phyloP scores from a whole-genome alignment of 352 stramenopile species.

The Hyphochytrium catenoides region DNA sequence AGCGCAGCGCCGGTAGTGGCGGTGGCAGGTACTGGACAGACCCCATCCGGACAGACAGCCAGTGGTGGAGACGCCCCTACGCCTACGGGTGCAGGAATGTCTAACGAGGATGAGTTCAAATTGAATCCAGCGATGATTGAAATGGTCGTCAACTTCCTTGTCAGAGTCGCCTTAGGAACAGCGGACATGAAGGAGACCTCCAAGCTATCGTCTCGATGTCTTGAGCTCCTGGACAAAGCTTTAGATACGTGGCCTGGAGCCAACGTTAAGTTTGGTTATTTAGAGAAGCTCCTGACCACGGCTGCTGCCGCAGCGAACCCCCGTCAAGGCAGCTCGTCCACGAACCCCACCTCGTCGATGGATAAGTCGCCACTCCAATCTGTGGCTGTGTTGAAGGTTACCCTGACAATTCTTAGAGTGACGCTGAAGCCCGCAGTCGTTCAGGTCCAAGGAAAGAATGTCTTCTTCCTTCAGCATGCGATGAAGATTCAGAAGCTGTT shows the following conservation, averaged over 20 bases:
- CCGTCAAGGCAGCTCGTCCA: slow-evolving; percentile 11
- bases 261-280: slow-evolving; percentile 63
- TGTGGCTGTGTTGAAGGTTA: slow-evolving; percentile 51
- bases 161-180: slow-evolving; percentile 57
- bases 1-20: too few species aligned
- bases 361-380: slow-evolving; percentile 54
- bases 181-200: slow-evolving; percentile 65
- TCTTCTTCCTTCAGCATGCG: slow-evolving; percentile 58
- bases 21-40: too few species aligned
- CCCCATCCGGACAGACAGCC: too few species aligned
- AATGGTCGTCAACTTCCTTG: slow-evolving; percentile 73
- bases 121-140: slow-evolving; percentile 61
- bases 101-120: slow-evolving; percentile 60
- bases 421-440: slow-evolving; percentile 46
- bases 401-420: slow-evolving; percentile 61
- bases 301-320: slow-evolving; percentile 6
- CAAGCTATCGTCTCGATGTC: slow-evolving; percentile 56
- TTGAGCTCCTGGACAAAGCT: slow-evolving; percentile 59
- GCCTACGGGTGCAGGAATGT: slow-evolving; percentile 1
- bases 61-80: too few species aligned
- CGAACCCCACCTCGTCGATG: slow-evolving; percentile 12
- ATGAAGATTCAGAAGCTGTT: slow-evolving; percentile 64
- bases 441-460: slow-evolving; percentile 26
- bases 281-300: slow-evolving; percentile 51
- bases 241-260: slow-evolving; percentile 54